Base-by-base conservation (phyloP, 2,329 filamentous ascomycete species). In the Xylariaceae sp. region DNA sequence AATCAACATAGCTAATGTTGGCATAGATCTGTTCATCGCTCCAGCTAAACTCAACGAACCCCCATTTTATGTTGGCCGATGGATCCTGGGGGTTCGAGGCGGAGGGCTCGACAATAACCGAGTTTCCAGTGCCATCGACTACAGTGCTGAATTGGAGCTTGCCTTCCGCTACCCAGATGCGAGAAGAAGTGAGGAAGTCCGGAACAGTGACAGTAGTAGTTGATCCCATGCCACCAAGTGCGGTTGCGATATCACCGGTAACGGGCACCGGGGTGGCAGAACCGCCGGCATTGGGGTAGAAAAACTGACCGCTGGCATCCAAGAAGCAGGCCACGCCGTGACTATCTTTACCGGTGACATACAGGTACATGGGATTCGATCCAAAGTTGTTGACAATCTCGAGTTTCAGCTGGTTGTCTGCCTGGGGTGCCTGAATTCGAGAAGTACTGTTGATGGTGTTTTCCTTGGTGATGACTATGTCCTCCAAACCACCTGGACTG, bases 1-100 rank as follows among this genome's bases (percentile, higher is more conserved):
- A 81, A 66, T 82, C 80, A 37, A 82, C 80, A 58, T 78, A 81
- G 52, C 74, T 78, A 56, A 82, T 75, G 67, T 82, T 81, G 62
- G 78, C 77, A 48, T 71, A 80, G 30, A 81, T 66, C 5, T 71
- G 67, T 0, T 73, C 73, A 1, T 72, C 64, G 0, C 65, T 51
- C n/a, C 71, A 77, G 64, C 75, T 76, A 1, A 82, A 69, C 64
- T 82, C 80, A 15, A 80, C 73, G 56, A 81, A 82, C 0, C 78
- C 79, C 78, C 79, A 82, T 66, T 76, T 76, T 44, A 78, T 66
- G 1, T 68, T 72, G 0, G 75, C 70, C 34, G 74, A 79, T 2
- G 78, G 75, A 56, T 81, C 79, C 2, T 62, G 55, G 0, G 75
- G 69, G 66, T 78, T 78, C 9, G 72, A 73, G 7, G 76, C 73